A percentile compares a stretch with the other conserved stretches of the same genome.
These are phyloP conservation scores for Colletotrichum salicis DNA, from an alignment of 2,329 filamentous ascomycete genomes.

Conservation along the genomic window DNA sequence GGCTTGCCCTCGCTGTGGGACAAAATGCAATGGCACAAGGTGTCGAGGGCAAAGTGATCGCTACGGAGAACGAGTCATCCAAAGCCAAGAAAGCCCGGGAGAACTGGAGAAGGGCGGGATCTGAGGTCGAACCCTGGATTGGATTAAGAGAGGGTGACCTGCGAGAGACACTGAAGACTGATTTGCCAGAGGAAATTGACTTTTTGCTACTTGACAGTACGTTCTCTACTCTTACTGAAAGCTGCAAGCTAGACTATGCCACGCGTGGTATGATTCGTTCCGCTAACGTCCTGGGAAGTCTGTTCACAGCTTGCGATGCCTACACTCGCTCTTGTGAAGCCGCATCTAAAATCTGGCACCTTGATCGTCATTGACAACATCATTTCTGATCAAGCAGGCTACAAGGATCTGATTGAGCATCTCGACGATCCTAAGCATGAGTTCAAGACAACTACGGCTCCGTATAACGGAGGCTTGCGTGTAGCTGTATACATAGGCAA, in stretches of 20 bases:
- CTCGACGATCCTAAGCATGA: slow-evolving; percentile 57
- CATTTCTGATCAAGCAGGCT: slow-evolving; percentile 49
- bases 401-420: slow-evolving; percentile 59
- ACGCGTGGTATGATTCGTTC: too few relatives aligned
- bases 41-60: slow-evolving; percentile 60
- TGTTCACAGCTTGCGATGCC: slow-evolving; percentile 66
- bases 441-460: slow-evolving; percentile 54
- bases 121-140: slow-evolving; percentile 59
- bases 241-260: too few relatives aligned
- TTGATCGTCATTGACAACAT: slow-evolving; percentile 63
- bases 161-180: slow-evolving; percentile 59
- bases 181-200: slow-evolving; percentile 61
- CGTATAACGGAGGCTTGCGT: slow-evolving; percentile 46
- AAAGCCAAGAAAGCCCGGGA: slow-evolving; percentile 64
- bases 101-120: slow-evolving; percentile 64
- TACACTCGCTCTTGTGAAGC: slow-evolving; percentile 57
- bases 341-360: slow-evolving; percentile 56
- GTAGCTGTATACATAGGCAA: slow-evolving; percentile 40
- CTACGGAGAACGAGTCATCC: slow-evolving; percentile 66
- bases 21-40: slow-evolving; percentile 51
- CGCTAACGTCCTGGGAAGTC: slow-evolving; percentile 49
- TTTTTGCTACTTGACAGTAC: slow-evolving; percentile 70
- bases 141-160: slow-evolving; percentile 69
- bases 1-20: slow-evolving; percentile 66
- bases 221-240: slow-evolving; percentile 40